Conservation (phyloP, 208 protist genomes). For the Crithidia bombi region DNA sequence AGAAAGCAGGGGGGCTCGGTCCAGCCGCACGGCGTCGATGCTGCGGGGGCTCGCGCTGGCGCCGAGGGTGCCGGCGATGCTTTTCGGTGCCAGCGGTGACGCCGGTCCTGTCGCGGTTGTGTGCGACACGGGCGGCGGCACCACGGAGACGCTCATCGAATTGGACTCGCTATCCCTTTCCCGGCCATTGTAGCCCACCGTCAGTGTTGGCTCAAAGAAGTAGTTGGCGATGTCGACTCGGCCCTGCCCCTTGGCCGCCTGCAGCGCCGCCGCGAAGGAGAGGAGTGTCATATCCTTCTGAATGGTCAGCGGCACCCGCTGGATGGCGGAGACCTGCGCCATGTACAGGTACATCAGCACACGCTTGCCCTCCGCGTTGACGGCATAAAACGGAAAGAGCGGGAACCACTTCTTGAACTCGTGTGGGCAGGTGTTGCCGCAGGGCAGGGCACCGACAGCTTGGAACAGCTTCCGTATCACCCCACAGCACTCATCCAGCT, state of each 20-base stretch:
- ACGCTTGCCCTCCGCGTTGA: slow-evolving; percentile 64
- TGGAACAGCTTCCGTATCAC: slow-evolving; percentile 63
- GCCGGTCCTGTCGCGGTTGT: background rate
- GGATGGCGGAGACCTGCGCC: slow-evolving; percentile 30
- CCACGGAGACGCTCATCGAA: background rate
- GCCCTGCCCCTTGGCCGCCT: slow-evolving; percentile 16
- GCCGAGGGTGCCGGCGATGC: slow-evolving; percentile 5
- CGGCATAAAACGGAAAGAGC: slow-evolving; percentile 65
- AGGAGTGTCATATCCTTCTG: slow-evolving; percentile 52
- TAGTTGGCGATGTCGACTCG: slow-evolving; percentile 39
- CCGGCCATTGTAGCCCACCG: slow-evolving; percentile 17
- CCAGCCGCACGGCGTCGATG: background rate
- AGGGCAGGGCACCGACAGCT: slow-evolving; percentile 58
- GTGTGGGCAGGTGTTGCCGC: slow-evolving; percentile 46
- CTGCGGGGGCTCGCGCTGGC: background rate
- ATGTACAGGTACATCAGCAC: slow-evolving; percentile 61
- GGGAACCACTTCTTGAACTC: slow-evolving; percentile 55
- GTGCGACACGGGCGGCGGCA: background rate
- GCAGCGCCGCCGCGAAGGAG: slow-evolving; percentile 32
- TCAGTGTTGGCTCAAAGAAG: slow-evolving; percentile 42
- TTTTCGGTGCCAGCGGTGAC: slow-evolving; percentile 14
- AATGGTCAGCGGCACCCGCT: slow-evolving; percentile 38
- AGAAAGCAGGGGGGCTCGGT: background rate
- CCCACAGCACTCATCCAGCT: slow-evolving; percentile 49
- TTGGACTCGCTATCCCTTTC: slow-evolving; percentile 11